A percentile compares a stretch with the other conserved stretches of the same genome.
Conservation (phyloP, 108 stramenopile genomes). For the Nitzschia sp. region DNA sequence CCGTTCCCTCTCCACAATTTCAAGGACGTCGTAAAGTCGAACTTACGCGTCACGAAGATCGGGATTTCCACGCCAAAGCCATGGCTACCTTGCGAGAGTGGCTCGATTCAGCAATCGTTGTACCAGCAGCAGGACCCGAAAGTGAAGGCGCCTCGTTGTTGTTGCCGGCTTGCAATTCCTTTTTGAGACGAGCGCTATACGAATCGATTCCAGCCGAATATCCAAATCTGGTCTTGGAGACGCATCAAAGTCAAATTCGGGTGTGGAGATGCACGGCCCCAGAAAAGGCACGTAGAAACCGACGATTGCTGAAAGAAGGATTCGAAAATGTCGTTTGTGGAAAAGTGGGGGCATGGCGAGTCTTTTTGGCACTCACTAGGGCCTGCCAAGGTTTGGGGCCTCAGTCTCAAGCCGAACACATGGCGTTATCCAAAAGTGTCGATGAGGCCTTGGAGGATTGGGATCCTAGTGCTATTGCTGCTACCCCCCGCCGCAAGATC, state of each 20-base stretch:
- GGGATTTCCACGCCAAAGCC: conserved; percentile 39
- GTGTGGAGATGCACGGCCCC: conserved; percentile 60
- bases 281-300: conserved; percentile 53
- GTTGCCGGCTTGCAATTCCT: conserved; percentile 77
- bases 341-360: conserved; percentile 68
- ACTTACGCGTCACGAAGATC: conserved; percentile 29
- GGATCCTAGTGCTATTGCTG: background rate
- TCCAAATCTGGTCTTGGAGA: conserved; percentile 67
- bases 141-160: conserved; percentile 58
- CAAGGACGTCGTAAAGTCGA: conserved; percentile 23
- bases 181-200: conserved; percentile 77
- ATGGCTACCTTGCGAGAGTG: conserved; percentile 83
- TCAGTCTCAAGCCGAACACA: conserved; percentile 17
- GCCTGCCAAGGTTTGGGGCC: conserved; percentile 48
- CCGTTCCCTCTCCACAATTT: conserved; percentile 5
- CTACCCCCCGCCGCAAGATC: conserved; percentile 38
- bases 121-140: conserved; percentile 8
- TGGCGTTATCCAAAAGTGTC: conserved; percentile 25
- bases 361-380: conserved; percentile 72
- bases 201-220: conserved; percentile 80
- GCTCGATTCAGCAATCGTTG: conserved; percentile 66
- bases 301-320: conserved; percentile 51
- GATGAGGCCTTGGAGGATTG: conserved; percentile 24
- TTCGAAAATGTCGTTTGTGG: conserved; percentile 60
- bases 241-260: conserved; percentile 56